A percentile compares a stretch with the other conserved stretches of the same genome.
Evolutionary conservation across 805 yeast genomes (phyloP).

Genomic region (Yamadazyma sp.): DNA sequence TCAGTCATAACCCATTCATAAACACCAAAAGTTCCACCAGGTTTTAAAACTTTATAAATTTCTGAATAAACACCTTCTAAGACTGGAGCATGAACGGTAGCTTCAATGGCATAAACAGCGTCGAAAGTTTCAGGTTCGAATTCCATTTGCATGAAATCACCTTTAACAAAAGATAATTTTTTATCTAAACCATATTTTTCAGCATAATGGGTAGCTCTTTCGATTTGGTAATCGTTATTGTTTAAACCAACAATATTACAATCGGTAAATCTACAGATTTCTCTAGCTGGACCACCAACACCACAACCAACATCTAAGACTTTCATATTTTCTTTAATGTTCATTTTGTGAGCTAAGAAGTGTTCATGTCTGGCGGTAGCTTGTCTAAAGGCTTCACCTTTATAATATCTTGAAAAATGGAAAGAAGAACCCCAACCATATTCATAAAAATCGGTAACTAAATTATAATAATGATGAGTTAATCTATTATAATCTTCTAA

Average conservation of each 20-base stretch:
- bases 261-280: slow-evolving; percentile 87
- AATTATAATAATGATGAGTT: slow-evolving; percentile 93
- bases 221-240: slow-evolving; percentile 96
- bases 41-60: slow-evolving; percentile 92
- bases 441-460: slow-evolving; percentile 97
- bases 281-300: slow-evolving; percentile 99
- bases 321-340: slow-evolving; percentile 71
- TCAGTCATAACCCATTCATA: slow-evolving; percentile 99
- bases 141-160: slow-evolving; percentile 99
- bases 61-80: slow-evolving; percentile 94
- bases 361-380: slow-evolving; percentile 98
- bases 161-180: slow-evolving; percentile 84
- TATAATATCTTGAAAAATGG: slow-evolving; percentile 93
- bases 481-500: slow-evolving; percentile 82
- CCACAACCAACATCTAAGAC: slow-evolving; percentile 99
- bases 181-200: slow-evolving; percentile 59
- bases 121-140: slow-evolving; percentile 87
- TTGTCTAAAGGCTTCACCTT: slow-evolving; percentile 90
- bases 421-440: slow-evolving; percentile 99
- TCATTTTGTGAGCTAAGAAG: slow-evolving; percentile 84
- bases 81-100: slow-evolving; percentile 96
- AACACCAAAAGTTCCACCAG: slow-evolving; percentile 97
- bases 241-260: slow-evolving; percentile 85
- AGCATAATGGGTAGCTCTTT: slow-evolving; percentile 84
- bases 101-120: slow-evolving; percentile 97